Conservation (phyloP, 306 rosid species). For the Cicer judaicum region DNA sequence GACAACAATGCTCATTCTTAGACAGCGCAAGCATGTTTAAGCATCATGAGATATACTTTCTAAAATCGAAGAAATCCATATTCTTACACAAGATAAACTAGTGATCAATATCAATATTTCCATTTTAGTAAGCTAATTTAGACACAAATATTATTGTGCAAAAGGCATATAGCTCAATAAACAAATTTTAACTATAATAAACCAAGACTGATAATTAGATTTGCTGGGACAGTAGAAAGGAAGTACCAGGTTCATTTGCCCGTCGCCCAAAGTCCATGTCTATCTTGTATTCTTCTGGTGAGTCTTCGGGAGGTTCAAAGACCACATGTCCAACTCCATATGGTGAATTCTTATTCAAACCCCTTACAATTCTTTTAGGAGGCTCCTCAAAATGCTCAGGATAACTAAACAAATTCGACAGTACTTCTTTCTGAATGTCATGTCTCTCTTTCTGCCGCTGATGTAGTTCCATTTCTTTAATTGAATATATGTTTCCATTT, state of each 20-base stretch:
- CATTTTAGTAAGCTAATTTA: constrained; percentile 1
- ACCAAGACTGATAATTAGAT: constrained; percentile 31
- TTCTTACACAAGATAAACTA: not conserved
- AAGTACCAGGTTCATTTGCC: constrained; percentile 57
- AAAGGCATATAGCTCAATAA: constrained; percentile 20
- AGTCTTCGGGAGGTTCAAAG: constrained; percentile 59
- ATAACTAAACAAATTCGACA: constrained; percentile 63
- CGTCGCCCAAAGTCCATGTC: constrained; percentile 46
- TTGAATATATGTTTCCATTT: constrained; percentile 40
- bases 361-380: constrained; percentile 50
- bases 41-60: constrained; percentile 7
- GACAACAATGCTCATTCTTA: not conserved
- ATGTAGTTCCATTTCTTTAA: constrained; percentile 44
- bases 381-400: constrained; percentile 48
- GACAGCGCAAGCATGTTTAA: constrained; percentile 1
- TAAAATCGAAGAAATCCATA: constrained; percentile 17
- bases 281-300: constrained; percentile 43
- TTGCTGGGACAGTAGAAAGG: constrained; percentile 22
- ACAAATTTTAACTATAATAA: not conserved
- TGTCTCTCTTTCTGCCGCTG: constrained; percentile 45
- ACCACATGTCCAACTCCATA: constrained; percentile 55
- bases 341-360: constrained; percentile 43
- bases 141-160: not conserved
- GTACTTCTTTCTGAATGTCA: constrained; percentile 66
- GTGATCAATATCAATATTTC: constrained; percentile 24